phyloP scores from a whole-genome alignment of 2,329 filamentous ascomycete genomes.

The Rhexocercosporidium sp. region DNA sequence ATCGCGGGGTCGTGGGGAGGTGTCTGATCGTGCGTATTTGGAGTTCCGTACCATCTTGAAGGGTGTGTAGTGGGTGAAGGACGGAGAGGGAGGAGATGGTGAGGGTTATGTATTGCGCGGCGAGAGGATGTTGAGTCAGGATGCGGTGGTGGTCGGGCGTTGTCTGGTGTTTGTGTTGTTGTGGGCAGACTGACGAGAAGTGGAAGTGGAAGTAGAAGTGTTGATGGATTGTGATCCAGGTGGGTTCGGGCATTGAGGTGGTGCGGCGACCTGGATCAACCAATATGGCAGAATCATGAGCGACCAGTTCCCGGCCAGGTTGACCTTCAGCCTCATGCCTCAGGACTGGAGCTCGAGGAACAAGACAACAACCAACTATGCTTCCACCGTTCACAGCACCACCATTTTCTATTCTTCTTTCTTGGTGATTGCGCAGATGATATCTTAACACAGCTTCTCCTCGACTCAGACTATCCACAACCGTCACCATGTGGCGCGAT shows the following conservation, averaged over 20 bases:
- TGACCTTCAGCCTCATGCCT: slow-evolving; percentile 19
- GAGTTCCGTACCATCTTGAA: slow-evolving; percentile 35
- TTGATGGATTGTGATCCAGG: slow-evolving; percentile 15
- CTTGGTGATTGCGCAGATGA: not conserved
- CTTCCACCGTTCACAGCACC: slow-evolving; percentile 15
- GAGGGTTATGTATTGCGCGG: not conserved
- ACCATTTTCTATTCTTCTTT: slow-evolving; percentile 8
- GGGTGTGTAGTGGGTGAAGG: slow-evolving; percentile 10
- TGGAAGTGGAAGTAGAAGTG: slow-evolving; percentile 1
- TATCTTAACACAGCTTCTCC: slow-evolving; percentile 11
- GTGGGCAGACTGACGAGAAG: slow-evolving; percentile 5
- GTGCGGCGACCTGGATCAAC: not conserved
- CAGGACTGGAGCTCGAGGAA: slow-evolving; percentile 12
- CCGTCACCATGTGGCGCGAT: slow-evolving; percentile 92
- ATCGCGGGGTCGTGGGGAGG: slow-evolving; percentile 35
- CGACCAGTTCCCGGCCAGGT: too few species aligned
- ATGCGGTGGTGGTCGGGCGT: slow-evolving; percentile 1
- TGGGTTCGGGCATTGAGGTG: not conserved
- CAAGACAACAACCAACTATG: slow-evolving; percentile 28
- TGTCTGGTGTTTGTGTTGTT: slow-evolving; percentile 10
- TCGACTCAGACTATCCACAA: slow-evolving; percentile 10
- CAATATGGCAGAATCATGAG: not conserved
- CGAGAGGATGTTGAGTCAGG: not conserved
- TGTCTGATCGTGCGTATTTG: slow-evolving; percentile 16
- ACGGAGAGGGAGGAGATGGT: not conserved